phyloP scores from a whole-genome alignment of 441 rosid species.

The Erodium moschatum region DNA sequence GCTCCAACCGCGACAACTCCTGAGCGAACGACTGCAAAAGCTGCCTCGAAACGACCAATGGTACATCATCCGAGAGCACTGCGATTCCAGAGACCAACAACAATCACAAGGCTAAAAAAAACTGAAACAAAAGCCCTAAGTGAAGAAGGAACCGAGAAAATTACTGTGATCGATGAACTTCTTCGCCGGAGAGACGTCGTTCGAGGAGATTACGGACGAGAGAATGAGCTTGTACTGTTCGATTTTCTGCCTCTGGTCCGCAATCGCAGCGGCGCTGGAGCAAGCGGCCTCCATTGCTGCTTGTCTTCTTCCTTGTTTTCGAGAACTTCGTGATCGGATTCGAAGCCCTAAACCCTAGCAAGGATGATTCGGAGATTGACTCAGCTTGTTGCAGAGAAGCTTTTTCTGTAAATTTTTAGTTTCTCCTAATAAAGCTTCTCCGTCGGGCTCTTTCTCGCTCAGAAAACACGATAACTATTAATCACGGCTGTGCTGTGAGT shows the following conservation, averaged over 20 bases:
- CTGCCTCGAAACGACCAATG: slow-evolving; percentile 92
- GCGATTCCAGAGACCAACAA: slow-evolving; percentile 10
- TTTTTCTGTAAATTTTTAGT: neutral
- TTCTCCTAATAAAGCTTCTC: neutral
- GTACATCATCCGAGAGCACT: slow-evolving; percentile 95
- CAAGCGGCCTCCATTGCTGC: slow-evolving; percentile 65
- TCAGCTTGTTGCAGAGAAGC: neutral
- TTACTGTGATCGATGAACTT: slow-evolving; percentile 83
- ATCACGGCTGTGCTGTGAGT: neutral
- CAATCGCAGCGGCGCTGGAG: slow-evolving; percentile 59
- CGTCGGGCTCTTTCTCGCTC: neutral
- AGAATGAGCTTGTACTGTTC: slow-evolving; percentile 91
- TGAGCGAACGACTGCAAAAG: slow-evolving; percentile 80
- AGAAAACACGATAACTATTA: too few species aligned
- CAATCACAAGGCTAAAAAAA: neutral
- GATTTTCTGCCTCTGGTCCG: slow-evolving; percentile 96
- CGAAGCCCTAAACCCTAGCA: slow-evolving; percentile 15
- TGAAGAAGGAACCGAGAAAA: slow-evolving; percentile 7
- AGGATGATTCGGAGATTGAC: neutral
- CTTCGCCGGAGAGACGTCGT: slow-evolving; percentile 66
- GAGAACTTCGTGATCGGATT: neutral
- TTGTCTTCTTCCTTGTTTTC: neutral
- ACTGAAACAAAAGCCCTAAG: neutral
- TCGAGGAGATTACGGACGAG: slow-evolving; percentile 67
- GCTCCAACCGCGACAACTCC: slow-evolving; percentile 68